Percentiles rank a stretch among this genome's conserved stretches.
These are phyloP conservation scores for Scedosporium minutisporum DNA, from an alignment of 2,329 filamentous ascomycete genomes.

Conservation along the genomic window DNA sequence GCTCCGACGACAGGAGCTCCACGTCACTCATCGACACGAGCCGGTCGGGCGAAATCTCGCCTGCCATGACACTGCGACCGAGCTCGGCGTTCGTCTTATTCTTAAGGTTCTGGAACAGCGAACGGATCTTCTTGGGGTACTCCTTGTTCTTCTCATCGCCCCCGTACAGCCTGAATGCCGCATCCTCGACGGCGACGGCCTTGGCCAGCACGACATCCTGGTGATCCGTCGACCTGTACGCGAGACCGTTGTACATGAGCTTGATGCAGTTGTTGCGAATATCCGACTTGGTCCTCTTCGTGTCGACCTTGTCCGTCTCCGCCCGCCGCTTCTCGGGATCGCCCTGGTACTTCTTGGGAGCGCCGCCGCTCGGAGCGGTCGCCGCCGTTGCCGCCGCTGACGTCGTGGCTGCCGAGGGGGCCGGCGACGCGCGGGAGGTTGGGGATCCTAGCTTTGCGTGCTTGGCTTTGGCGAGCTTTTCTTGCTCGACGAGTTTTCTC, in stretches of 20 bases:
- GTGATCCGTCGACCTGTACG: conserved; percentile 60
- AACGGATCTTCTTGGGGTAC: conserved; percentile 84
- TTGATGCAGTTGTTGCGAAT: conserved; percentile 79
- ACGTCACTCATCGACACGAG: conserved; percentile 85
- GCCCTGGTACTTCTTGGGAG: conserved; percentile 42
- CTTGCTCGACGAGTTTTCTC: conserved; percentile 66
- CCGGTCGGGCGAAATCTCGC: conserved; percentile 58
- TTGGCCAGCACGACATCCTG: conserved; percentile 62
- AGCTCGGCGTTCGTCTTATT: conserved; percentile 77
- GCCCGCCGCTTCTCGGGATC: conserved; percentile 72
- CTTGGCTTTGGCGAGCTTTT: conserved; percentile 41
- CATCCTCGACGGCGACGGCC: conserved; percentile 73
- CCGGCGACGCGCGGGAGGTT: conserved; percentile 26
- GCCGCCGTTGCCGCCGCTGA: conserved; percentile 8
- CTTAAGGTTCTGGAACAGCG: conserved; percentile 90
- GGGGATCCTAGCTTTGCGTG: conserved; percentile 31
- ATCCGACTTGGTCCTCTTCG: conserved; percentile 62
- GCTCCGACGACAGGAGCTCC: conserved; percentile 81
- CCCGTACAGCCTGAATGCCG: conserved; percentile 60
- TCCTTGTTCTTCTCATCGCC: conserved; percentile 51
- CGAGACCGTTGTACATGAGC: conserved; percentile 85
- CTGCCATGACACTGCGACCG: conserved; percentile 63
- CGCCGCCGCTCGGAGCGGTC: conserved; percentile 17
- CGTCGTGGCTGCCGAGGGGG: conserved; percentile 32
- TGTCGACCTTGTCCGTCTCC: conserved; percentile 71